These are phyloP conservation scores for Aegle marmelos DNA, from an alignment of 345 rosid genomes.

Conservation along the genomic window DNA sequence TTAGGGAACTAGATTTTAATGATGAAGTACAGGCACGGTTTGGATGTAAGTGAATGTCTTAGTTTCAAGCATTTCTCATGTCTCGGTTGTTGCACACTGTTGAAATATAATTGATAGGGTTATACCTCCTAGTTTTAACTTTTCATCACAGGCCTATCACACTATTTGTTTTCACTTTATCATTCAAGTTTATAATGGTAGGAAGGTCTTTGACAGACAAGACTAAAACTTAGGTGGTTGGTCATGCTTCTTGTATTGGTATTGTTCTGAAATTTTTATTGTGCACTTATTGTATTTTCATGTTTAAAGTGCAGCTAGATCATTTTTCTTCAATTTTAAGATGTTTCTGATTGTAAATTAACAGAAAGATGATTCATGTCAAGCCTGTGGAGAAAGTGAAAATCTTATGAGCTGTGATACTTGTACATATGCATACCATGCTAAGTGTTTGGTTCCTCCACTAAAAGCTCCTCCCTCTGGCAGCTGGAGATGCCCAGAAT, in stretches of 20 bases:
- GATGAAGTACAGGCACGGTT: not conserved
- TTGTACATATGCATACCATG: constrained; percentile 80
- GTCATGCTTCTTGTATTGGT: not conserved
- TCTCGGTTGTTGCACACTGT: not conserved
- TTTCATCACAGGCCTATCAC: not conserved
- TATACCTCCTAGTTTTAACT: not conserved
- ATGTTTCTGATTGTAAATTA: constrained; percentile 7
- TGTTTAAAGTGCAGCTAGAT: not conserved
- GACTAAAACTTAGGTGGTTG: not conserved
- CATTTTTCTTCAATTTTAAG: not conserved
- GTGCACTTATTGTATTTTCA: not conserved
- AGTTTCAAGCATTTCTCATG: not conserved
- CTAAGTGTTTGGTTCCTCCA: constrained; percentile 83
- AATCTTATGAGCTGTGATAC: constrained; percentile 82
- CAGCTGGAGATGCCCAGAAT: constrained; percentile 98
- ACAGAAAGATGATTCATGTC: constrained; percentile 76
- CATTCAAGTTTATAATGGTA: not conserved
- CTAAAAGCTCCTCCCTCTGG: constrained; percentile 63
- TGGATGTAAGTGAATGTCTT: not conserved
- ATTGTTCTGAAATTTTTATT: not conserved
- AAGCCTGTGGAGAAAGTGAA: constrained; percentile 80
- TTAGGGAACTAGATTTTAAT: not conserved
- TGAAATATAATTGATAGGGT: not conserved
- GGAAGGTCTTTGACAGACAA: not conserved
- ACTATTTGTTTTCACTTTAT: not conserved